Conservation (phyloP, 2,329 filamentous ascomycete genomes). For the Zymoseptoria crescenta region DNA sequence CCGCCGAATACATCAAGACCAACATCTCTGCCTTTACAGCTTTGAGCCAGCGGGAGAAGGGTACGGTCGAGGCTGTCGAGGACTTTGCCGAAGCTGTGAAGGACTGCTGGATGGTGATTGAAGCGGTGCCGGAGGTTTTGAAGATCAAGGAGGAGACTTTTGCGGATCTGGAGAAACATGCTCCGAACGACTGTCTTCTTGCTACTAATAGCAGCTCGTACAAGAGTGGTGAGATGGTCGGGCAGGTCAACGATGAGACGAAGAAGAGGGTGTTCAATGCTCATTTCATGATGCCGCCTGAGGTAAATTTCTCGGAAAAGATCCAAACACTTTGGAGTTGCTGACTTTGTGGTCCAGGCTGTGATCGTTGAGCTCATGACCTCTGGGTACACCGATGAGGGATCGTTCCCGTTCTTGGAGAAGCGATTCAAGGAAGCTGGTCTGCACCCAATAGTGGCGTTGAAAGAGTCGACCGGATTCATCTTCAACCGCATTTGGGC, state of each 20-base stretch:
- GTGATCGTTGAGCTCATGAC: constrained; percentile 50
- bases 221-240: constrained; percentile 44
- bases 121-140: constrained; percentile 46
- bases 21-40: constrained; percentile 26
- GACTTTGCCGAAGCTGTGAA: constrained; percentile 36
- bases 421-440: constrained; percentile 35
- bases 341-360: constrained; percentile 27
- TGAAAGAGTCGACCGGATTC: constrained; percentile 46
- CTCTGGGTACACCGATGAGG: constrained; percentile 35
- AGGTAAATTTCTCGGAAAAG: constrained; percentile 13
- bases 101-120: constrained; percentile 48
- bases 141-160: constrained; percentile 44
- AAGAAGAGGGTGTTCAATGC: constrained; percentile 42
- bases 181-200: constrained; percentile 42
- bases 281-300: constrained; percentile 32
- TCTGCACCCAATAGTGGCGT: constrained; percentile 36
- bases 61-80: constrained; percentile 28
- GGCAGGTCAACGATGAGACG: constrained; percentile 32
- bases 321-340: not conserved
- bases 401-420: constrained; percentile 41
- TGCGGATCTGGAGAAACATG: constrained; percentile 38
- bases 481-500: constrained; percentile 53
- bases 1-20: constrained; percentile 34
- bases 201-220: constrained; percentile 47
- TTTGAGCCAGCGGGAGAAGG: constrained; percentile 14